phyloP scores from a whole-genome alignment of 2,329 filamentous ascomycete species.

The Conoideocrella luteorostrata region DNA sequence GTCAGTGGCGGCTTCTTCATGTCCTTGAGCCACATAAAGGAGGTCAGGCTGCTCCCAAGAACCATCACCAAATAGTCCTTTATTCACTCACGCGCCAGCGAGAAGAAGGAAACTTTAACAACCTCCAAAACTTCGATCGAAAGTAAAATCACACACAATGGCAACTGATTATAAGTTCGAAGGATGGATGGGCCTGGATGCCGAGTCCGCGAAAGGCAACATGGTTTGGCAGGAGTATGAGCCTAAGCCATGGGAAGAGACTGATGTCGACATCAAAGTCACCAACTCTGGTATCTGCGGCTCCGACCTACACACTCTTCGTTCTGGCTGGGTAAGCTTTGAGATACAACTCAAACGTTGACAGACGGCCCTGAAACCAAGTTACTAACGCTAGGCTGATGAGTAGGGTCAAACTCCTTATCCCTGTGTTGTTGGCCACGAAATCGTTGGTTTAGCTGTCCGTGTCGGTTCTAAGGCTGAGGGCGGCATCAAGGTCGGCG shows the following conservation, averaged over 20 bases:
- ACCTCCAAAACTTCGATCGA: too few species aligned
- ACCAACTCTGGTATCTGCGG: conserved; percentile 63
- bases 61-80: background rate
- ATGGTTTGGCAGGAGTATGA: conserved; percentile 51
- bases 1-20: background rate
- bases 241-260: conserved; percentile 61
- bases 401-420: conserved; percentile 14
- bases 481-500: conserved; percentile 48
- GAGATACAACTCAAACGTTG: background rate
- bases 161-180: conserved; percentile 39
- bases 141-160: conserved; percentile 9
- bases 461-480: conserved; percentile 44
- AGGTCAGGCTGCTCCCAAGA: background rate
- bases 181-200: conserved; percentile 42
- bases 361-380: background rate
- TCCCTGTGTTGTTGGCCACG: conserved; percentile 55
- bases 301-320: conserved; percentile 52
- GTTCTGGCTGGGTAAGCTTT: conserved; percentile 42
- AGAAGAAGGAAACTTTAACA: too few species aligned
- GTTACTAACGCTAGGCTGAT: background rate
- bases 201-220: conserved; percentile 38
- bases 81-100: background rate
- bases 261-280: conserved; percentile 58
- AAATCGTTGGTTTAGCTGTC: conserved; percentile 55
- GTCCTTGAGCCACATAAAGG: background rate